Conservation (phyloP, 495 filamentous ascomycete species). For the Tuber umbilicatum region DNA sequence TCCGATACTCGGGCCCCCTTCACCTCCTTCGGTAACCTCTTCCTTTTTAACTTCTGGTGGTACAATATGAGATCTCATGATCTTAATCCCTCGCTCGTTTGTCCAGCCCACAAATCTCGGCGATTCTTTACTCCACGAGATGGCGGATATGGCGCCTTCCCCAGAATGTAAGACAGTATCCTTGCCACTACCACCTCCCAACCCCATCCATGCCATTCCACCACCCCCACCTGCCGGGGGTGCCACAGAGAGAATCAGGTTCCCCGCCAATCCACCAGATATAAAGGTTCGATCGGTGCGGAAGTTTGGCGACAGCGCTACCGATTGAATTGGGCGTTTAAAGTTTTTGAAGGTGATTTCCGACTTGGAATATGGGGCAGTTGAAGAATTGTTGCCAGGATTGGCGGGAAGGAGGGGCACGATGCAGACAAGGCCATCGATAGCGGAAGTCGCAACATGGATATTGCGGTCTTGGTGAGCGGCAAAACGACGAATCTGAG, state of each 20-base stretch:
- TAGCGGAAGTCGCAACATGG: conserved; percentile 85
- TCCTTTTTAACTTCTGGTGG: conserved; percentile 46
- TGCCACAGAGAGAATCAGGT: conserved; percentile 80
- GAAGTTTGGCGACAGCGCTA: conserved; percentile 87
- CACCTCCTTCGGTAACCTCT: conserved; percentile 19
- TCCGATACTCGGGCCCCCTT: conserved; percentile 10
- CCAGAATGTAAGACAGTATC: conserved; percentile 86
- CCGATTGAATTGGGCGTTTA: conserved; percentile 79
- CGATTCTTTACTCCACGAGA: conserved; percentile 79
- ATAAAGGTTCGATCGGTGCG: conserved; percentile 78
- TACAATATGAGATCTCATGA: conserved; percentile 85
- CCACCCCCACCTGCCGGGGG: conserved; percentile 59
- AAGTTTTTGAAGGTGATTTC: conserved; percentile 91
- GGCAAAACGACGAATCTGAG: conserved; percentile 48
- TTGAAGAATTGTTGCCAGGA: conserved; percentile 30
- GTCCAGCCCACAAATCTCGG: conserved; percentile 90
- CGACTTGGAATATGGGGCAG: conserved; percentile 47
- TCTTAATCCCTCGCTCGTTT: conserved; percentile 93
- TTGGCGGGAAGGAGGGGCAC: conserved; percentile 68
- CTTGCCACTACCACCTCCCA: conserved; percentile 70
- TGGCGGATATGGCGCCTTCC: conserved; percentile 80
- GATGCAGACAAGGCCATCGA: conserved; percentile 91
- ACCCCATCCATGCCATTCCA: conserved; percentile 62
- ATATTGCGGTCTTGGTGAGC: conserved; percentile 47
- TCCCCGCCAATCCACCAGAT: conserved; percentile 83